Percentiles rank a stretch among this genome's conserved stretches.
Conservation (phyloP, 805 yeast species). For the Metschnikowia koreensis region DNA sequence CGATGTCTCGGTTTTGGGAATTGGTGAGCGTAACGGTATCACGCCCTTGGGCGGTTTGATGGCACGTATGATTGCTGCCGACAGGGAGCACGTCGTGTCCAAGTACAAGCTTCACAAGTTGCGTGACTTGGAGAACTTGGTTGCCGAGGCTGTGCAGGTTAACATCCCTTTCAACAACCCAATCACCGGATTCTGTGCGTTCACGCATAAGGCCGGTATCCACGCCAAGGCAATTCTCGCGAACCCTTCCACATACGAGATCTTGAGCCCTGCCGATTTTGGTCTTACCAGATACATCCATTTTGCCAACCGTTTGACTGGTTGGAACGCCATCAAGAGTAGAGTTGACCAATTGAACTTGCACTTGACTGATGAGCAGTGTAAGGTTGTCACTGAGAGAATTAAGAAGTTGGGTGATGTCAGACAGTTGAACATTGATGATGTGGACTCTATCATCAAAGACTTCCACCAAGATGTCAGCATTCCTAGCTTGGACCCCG, state of each 20-base stretch:
- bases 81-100: constrained; percentile 90
- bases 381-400: constrained; percentile 91
- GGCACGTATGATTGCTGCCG: constrained; percentile 99
- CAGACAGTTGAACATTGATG: constrained; percentile 91
- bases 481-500: constrained; percentile 43
- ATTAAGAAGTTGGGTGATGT: constrained; percentile 94
- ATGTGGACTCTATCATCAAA: constrained; percentile 94
- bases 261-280: constrained; percentile 89
- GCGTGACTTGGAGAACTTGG: constrained; percentile 92
- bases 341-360: constrained; percentile 96
- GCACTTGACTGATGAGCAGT: constrained; percentile 84
- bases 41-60: constrained; percentile 96
- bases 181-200: constrained; percentile 98
- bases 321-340: constrained; percentile 98
- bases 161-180: constrained; percentile 98
- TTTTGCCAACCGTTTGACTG: constrained; percentile 96
- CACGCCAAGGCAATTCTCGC: constrained; percentile 99
- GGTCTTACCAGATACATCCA: constrained; percentile 96
- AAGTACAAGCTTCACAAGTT: constrained; percentile 94
- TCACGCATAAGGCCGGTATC: constrained; percentile 98
- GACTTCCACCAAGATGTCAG: constrained; percentile 80
- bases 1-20: constrained; percentile 94
- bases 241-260: constrained; percentile 98
- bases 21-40: constrained; percentile 98
- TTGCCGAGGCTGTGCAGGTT: constrained; percentile 96